phyloP scores from a whole-genome alignment of 805 yeast species.

The Teunomyces panamensis region DNA sequence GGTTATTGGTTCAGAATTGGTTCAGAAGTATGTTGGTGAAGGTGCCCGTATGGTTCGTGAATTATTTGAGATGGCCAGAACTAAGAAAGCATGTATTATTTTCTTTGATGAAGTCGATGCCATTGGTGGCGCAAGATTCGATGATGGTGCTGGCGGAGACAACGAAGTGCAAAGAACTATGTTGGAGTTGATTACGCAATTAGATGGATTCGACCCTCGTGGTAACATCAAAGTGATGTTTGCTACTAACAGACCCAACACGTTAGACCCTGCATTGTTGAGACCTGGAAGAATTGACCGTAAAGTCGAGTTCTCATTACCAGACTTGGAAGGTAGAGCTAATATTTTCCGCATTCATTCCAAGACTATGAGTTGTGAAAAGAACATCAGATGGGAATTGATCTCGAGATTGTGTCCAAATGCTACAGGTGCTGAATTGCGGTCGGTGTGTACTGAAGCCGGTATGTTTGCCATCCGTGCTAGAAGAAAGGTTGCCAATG shows the following conservation, averaged over 20 bases:
- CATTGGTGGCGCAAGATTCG: slow-evolving; percentile 99
- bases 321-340: slow-evolving; percentile 97
- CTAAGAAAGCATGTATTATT: slow-evolving; percentile 96
- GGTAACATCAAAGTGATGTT: slow-evolving; percentile 99
- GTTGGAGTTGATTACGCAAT: slow-evolving; percentile 96
- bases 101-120: slow-evolving; percentile 99
- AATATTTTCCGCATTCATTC: slow-evolving; percentile 96
- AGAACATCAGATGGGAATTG: slow-evolving; percentile 97
- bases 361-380: slow-evolving; percentile 95
- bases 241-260: slow-evolving; percentile 98
- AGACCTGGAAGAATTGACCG: slow-evolving; percentile 99
- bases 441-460: slow-evolving; percentile 98
- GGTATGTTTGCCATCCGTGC: slow-evolving; percentile 99
- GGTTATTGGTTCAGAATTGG: slow-evolving; percentile 97
- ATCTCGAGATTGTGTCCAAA: slow-evolving; percentile 97
- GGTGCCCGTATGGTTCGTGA: slow-evolving; percentile 99
- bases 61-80: slow-evolving; percentile 97
- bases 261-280: slow-evolving; percentile 93
- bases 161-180: slow-evolving; percentile 98
- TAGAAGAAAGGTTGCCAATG: slow-evolving; percentile 96
- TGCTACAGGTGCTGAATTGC: slow-evolving; percentile 96
- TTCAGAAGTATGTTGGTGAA: slow-evolving; percentile 98
- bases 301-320: slow-evolving; percentile 94
- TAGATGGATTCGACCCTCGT: slow-evolving; percentile 98
- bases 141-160: slow-evolving; percentile 99